phyloP scores from a whole-genome alignment of 1,139 yeast species.

The Kluyveromyces sp. region DNA sequence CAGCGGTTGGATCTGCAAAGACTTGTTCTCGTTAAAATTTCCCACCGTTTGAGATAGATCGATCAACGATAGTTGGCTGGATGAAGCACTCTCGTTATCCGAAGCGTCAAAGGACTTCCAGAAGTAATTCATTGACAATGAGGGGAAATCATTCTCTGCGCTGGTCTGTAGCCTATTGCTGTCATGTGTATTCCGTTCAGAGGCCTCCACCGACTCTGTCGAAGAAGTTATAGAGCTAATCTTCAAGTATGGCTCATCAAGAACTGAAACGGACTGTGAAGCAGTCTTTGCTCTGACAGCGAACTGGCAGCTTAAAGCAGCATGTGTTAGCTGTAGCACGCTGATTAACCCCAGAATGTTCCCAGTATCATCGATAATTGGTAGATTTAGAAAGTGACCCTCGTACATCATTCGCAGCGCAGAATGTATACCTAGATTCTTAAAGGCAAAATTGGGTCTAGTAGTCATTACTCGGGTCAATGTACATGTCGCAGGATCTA shows the following conservation, averaged over 20 bases:
- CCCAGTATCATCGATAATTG: slow-evolving; percentile 29
- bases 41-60: slow-evolving; percentile 2
- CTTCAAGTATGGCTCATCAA: slow-evolving; percentile 1
- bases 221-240: neutral
- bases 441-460: slow-evolving; percentile 38
- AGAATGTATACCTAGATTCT: slow-evolving; percentile 33
- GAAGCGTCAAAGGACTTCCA: slow-evolving; percentile 9
- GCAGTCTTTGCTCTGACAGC: neutral
- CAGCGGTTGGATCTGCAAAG: neutral
- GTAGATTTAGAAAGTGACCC: slow-evolving; percentile 37
- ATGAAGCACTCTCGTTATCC: slow-evolving; percentile 8
- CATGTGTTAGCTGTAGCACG: slow-evolving; percentile 36
- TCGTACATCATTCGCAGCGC: slow-evolving; percentile 39
- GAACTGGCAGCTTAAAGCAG: slow-evolving; percentile 24
- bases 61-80: slow-evolving; percentile 8
- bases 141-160: neutral
- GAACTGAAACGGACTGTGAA: neutral
- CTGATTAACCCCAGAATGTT: slow-evolving; percentile 36
- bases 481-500: slow-evolving; percentile 33
- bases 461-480: slow-evolving; percentile 38
- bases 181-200: neutral
- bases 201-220: neutral
- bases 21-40: neutral
- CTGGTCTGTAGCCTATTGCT: neutral
- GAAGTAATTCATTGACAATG: slow-evolving; percentile 4